These are phyloP conservation scores for Hyphopichia homilentoma DNA, from an alignment of 805 yeast species.

Conservation along the genomic window DNA sequence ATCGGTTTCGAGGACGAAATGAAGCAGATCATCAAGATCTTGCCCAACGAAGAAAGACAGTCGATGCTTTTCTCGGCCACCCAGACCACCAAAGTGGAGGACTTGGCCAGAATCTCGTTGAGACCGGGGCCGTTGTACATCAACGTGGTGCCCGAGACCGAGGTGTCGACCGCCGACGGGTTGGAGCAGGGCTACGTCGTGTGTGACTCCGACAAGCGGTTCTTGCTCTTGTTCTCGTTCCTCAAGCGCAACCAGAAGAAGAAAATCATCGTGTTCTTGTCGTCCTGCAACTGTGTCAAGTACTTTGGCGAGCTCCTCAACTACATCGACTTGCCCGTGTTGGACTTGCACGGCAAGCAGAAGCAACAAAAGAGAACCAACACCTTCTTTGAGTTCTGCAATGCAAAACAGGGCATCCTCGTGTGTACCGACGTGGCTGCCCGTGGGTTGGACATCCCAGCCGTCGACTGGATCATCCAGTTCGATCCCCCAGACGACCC, in stretches of 20 bases:
- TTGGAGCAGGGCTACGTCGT: slow-evolving; percentile 98
- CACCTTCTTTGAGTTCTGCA: slow-evolving; percentile 96
- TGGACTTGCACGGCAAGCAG: slow-evolving; percentile 96
- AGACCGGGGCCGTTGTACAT: slow-evolving; percentile 92
- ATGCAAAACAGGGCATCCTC: slow-evolving; percentile 89
- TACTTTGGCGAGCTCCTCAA: slow-evolving; percentile 92
- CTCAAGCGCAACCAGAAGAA: slow-evolving; percentile 89
- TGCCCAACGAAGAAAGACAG: slow-evolving; percentile 92
- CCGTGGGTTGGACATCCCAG: slow-evolving; percentile 97
- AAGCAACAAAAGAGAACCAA: slow-evolving; percentile 98
- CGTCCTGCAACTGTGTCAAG: slow-evolving; percentile 96
- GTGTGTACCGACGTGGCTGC: slow-evolving; percentile 99
- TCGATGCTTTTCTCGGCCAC: slow-evolving; percentile 99
- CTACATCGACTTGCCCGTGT: slow-evolving; percentile 94
- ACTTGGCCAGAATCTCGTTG: slow-evolving; percentile 92
- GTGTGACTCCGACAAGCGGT: slow-evolving; percentile 94
- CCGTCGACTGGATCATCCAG: slow-evolving; percentile 98
- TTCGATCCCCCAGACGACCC: slow-evolving; percentile 99
- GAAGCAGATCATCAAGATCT: slow-evolving; percentile 90
- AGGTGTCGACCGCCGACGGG: slow-evolving; percentile 90
- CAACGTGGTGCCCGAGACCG: slow-evolving; percentile 83
- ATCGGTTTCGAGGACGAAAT: slow-evolving; percentile 99
- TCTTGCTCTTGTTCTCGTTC: slow-evolving; percentile 84
- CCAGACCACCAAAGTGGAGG: slow-evolving; percentile 98
- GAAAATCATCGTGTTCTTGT: slow-evolving; percentile 88